Percentiles rank a stretch among this genome's conserved stretches.
These are phyloP conservation scores for Bipolaris victoriae DNA, from an alignment of 2,329 filamentous ascomycete species.

Conservation along the genomic window DNA sequence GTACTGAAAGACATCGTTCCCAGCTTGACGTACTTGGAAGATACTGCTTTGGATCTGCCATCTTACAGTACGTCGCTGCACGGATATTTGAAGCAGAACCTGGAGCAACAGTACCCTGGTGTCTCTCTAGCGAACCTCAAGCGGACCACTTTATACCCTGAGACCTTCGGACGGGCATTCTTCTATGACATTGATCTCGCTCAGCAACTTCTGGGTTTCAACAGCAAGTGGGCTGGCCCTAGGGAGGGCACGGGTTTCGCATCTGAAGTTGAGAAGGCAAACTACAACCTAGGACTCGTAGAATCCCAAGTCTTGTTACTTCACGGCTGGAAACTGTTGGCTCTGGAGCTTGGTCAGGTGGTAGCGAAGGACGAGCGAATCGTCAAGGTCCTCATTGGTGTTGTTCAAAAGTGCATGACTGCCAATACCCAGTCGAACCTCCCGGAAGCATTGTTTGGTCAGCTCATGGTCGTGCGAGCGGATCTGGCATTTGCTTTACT, in stretches of 20 bases:
- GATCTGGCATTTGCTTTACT: conserved; percentile 83
- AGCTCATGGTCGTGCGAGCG: conserved; percentile 75
- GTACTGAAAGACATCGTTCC: conserved; percentile 75
- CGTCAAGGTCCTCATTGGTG: conserved; percentile 72
- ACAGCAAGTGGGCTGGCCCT: conserved; percentile 73
- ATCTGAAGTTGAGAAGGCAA: conserved; percentile 83
- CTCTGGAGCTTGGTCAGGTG: conserved; percentile 79
- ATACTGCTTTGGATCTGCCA: conserved; percentile 77
- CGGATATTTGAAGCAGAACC: conserved; percentile 81
- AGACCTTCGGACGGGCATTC: conserved; percentile 74
- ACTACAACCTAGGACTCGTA: conserved; percentile 87
- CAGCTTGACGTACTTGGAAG: conserved; percentile 78
- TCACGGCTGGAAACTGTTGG: conserved; percentile 86
- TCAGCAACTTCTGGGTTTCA: conserved; percentile 75
- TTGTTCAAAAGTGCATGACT: conserved; percentile 76
- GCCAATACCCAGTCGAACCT: conserved; percentile 76
- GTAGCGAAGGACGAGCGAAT: conserved; percentile 62
- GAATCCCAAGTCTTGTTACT: conserved; percentile 89
- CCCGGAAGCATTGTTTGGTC: conserved; percentile 80
- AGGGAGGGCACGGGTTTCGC: conserved; percentile 71
- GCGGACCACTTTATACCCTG: conserved; percentile 69
- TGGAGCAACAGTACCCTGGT: conserved; percentile 76
- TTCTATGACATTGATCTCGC: conserved; percentile 84
- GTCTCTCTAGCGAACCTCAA: conserved; percentile 81
- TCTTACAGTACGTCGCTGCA: conserved; percentile 90